Conservation (phyloP, 1,284 basidiomycete species). For the Volvariella surrecta region DNA sequence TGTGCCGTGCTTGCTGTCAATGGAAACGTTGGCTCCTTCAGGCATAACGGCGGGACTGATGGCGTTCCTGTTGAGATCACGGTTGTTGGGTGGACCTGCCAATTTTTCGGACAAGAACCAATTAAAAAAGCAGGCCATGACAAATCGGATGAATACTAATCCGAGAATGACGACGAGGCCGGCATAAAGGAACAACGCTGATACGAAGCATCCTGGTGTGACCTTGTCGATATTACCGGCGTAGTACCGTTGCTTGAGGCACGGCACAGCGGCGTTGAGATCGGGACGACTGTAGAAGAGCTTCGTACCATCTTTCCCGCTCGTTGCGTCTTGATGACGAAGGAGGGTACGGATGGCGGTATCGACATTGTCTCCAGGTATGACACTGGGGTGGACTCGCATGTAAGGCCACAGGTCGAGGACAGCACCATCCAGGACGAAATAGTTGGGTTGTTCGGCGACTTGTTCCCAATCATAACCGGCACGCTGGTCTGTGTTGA, state of each 20-base stretch:
- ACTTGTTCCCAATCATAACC: slow-evolving; percentile 91
- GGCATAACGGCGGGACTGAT: slow-evolving; percentile 95
- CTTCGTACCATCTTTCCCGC: slow-evolving; percentile 86
- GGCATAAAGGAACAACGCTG: slow-evolving; percentile 84
- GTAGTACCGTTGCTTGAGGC: slow-evolving; percentile 78
- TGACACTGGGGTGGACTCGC: slow-evolving; percentile 56
- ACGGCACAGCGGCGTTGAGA: slow-evolving; percentile 63
- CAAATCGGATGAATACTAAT: slow-evolving; percentile 87
- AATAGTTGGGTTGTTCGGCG: slow-evolving; percentile 53
- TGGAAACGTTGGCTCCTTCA: slow-evolving; percentile 85
- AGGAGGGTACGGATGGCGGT: slow-evolving; percentile 74
- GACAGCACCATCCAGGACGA: slow-evolving; percentile 90
- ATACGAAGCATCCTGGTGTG: slow-evolving; percentile 92
- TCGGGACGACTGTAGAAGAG: slow-evolving; percentile 71
- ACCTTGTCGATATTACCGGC: slow-evolving; percentile 97
- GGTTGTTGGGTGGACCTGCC: slow-evolving; percentile 62
- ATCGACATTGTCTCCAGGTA: slow-evolving; percentile 78
- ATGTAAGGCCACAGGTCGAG: slow-evolving; percentile 93
- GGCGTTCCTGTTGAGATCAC: slow-evolving; percentile 64
- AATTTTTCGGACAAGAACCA: slow-evolving; percentile 88
- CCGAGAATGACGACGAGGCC: slow-evolving; percentile 89
- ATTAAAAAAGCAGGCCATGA: slow-evolving; percentile 94
- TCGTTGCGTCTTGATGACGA: slow-evolving; percentile 32
- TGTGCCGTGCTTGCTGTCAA: slow-evolving; percentile 84
- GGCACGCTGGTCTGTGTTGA: slow-evolving; percentile 56